Evolutionary conservation across 345 rosid species (phyloP), one percentile per base, ranked within the genome.

Genomic region (Euclidium syriacum): DNA sequence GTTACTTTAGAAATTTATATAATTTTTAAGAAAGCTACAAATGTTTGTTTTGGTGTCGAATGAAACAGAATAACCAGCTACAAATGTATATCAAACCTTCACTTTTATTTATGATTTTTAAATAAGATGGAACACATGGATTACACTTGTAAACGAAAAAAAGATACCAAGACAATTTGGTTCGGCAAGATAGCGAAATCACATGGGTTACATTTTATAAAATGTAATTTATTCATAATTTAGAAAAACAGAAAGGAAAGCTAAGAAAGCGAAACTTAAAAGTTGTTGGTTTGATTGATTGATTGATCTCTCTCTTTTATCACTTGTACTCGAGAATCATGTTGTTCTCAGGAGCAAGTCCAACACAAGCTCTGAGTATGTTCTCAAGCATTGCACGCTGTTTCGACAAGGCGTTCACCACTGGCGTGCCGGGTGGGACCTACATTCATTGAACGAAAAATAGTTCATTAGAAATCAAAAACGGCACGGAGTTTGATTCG

Each of bases 371-470:
- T 78, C 99, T 81, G 71, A 90, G 65, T 57, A 90, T 84, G 80
- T 94, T 94, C 95, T 94, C 97, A 33, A 90, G 90, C 99, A 94
- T 94, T n/a, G 99, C 97, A 11, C 99, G 81, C 79, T 94, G 99
- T 80, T 94, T 94, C 7, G 99, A 75, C 73, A 94, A 80, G 7
- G 99, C 99, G 34, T 94, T 94, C 78, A 94, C 99, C 73, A 94
- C 97, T 4, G 97, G 97, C 15, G 97, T 87, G 73, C 97, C 97
- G 2, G 97, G 88, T 10, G 99, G 99, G 33, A 94, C 99, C 99
- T 94, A 69, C 62, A 67, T 60, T 51, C 61, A 52, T 25, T 22
- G 6, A 52, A 61, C 25, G 6, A 27, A 25, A 19, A 42, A n/a
- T 29, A 32, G 32, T 3, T 51, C 18, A 4, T 2, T 16, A 54